phyloP scores from a whole-genome alignment of 2,329 filamentous ascomycete genomes.

The Sclerotinia glacialis region DNA sequence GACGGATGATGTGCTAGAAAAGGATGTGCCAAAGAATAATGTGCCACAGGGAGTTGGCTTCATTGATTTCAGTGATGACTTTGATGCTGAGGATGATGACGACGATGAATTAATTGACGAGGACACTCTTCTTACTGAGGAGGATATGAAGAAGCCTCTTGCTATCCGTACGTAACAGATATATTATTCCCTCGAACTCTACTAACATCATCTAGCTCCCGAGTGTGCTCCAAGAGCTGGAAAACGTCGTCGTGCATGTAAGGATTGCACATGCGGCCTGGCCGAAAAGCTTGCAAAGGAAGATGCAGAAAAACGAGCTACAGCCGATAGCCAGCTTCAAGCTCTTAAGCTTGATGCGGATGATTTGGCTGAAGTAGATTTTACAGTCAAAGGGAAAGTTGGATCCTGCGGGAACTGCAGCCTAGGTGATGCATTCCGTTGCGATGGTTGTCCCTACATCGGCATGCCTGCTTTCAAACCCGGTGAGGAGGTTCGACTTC shows the following conservation, averaged over 20 bases:
- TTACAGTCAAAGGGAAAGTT: constrained; percentile 95
- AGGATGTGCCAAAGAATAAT: constrained; percentile 1
- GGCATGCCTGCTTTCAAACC: constrained; percentile 95
- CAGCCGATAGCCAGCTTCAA: constrained; percentile 62
- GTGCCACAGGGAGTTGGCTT: constrained; percentile 61
- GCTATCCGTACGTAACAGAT: constrained; percentile 68
- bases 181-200: constrained; percentile 10
- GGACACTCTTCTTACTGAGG: constrained; percentile 78
- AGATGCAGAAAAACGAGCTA: constrained; percentile 65
- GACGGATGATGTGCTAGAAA: constrained; percentile 26
- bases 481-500: constrained; percentile 84
- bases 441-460: constrained; percentile 75
- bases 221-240: constrained; percentile 85
- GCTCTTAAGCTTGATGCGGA: constrained; percentile 69
- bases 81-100: constrained; percentile 55
- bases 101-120: constrained; percentile 93
- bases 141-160: constrained; percentile 74
- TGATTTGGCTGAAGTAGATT: constrained; percentile 88
- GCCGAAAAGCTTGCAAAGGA: constrained; percentile 83
- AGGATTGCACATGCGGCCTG: constrained; percentile 95
- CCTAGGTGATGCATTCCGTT: constrained; percentile 84
- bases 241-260: constrained; percentile 89
- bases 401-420: constrained; percentile 94
- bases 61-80: constrained; percentile 58
- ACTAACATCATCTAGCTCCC: constrained; percentile 53